Evolutionary conservation across 176 grass and related monocot species (phyloP), one percentile per base, ranked within the genome.

Genomic region (Stipa capillata): DNA sequence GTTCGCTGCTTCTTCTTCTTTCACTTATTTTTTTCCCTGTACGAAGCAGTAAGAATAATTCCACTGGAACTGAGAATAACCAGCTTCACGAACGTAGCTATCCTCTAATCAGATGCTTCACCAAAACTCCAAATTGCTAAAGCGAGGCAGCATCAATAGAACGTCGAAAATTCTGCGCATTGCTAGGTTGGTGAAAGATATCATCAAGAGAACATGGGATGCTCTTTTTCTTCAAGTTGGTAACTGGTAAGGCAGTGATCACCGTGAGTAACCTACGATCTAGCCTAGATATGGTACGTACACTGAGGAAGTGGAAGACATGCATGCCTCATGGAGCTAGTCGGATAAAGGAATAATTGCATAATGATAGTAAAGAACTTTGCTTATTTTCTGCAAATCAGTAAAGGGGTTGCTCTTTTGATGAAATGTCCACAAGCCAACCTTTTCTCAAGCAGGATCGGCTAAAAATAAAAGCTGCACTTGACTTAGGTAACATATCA

Each of bases 181-280:
- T 65, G 35, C 62, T 23, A 40, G 65, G 56, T 72, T 85, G 35
- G 66, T 52, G n/a, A 34, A 64, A 23, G 55, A 85, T 42, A 32
- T n/a, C 73, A 32, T n/a, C 73, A 27, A 55, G 36, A 58, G 13
- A 43, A 52, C 44, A 72, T 54, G 66, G n/a, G 74, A 63, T 20
- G 4, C 20, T 62, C 2, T 12, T 56, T 57, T 53, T 79, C 47
- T 78, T 51, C 43, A 28, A 32, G 37, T 44, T 68, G 49, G 28
- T 25, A 65, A 85, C 42, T 0, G 42, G 42, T 33, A 79, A 85
- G 64, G 21, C 33, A 71, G 41, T 29, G 23, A 3, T n/a, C 8
- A 24, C 54, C 25, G 62, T 40, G 34, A 24, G 62, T 65, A 10
- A 21, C 23, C 5, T 14, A 67, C 11, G n/a, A 41, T 36, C 40